Percentiles rank a stretch among this genome's conserved stretches.
Conservation (phyloP, 371 early-diverging fungal species). For the Mucor plumbeus region DNA sequence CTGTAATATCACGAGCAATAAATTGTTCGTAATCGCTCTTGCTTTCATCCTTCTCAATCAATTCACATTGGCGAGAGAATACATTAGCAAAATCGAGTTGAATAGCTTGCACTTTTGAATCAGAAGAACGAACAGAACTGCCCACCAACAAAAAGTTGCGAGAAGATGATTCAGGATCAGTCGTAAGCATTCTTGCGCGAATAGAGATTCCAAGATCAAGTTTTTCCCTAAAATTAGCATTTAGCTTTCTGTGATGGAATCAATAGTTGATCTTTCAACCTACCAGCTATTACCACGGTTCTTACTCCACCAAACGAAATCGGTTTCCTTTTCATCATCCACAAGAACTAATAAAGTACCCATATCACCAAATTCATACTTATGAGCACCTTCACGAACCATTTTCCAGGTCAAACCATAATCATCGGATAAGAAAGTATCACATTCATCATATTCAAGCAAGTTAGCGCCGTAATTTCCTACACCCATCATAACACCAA, state of each 20-base stretch:
- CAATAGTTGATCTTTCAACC: background rate
- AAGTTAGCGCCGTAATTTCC: constrained; percentile 85
- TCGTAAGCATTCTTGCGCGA: constrained; percentile 63
- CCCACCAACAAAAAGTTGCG: constrained; percentile 63
- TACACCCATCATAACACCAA: constrained; percentile 90
- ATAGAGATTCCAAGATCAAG: constrained; percentile 51
- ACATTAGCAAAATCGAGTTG: constrained; percentile 76
- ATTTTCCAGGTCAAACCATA: constrained; percentile 88
- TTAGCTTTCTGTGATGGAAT: too few relatives aligned
- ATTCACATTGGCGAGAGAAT: constrained; percentile 70
- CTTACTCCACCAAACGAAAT: constrained; percentile 74
- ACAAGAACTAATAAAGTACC: constrained; percentile 81
- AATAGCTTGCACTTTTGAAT: constrained; percentile 50
- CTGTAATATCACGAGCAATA: constrained; percentile 65
- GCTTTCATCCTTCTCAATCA: constrained; percentile 53
- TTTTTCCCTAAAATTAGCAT: constrained; percentile 31
- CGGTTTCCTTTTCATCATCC: constrained; percentile 74
- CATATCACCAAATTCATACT: constrained; percentile 89
- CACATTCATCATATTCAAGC: constrained; percentile 71
- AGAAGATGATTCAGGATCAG: constrained; percentile 70
- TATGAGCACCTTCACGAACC: constrained; percentile 81
- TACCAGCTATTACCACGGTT: constrained; percentile 88
- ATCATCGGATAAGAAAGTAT: constrained; percentile 85
- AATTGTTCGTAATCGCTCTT: constrained; percentile 83
- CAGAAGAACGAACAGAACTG: constrained; percentile 34